Conservation (phyloP, 164 flowering plant genomes). For the Stephania yunnanensis region DNA sequence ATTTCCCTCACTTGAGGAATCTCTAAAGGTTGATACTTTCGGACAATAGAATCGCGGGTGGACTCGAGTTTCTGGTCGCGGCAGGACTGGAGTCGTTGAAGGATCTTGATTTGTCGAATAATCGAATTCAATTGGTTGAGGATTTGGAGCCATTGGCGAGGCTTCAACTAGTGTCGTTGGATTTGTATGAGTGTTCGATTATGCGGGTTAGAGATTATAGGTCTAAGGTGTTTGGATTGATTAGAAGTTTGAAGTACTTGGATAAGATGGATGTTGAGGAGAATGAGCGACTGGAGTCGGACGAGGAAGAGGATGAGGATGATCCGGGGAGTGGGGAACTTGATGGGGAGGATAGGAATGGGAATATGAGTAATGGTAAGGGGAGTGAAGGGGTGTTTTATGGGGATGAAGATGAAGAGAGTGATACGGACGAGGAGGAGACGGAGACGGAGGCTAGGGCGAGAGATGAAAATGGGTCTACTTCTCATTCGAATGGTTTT, state of each 20-base stretch:
- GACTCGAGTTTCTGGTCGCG: slow-evolving; percentile 67
- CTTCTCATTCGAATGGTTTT: slow-evolving; percentile 46
- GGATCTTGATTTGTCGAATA: slow-evolving; percentile 85
- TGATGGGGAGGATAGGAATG: slow-evolving; percentile 63
- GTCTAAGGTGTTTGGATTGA: slow-evolving; percentile 81
- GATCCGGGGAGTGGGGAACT: slow-evolving; percentile 89
- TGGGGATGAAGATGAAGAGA: slow-evolving; percentile 84
- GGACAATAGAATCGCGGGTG: slow-evolving; percentile 81
- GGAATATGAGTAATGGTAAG: slow-evolving; percentile 42
- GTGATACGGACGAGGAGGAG: slow-evolving; percentile 87
- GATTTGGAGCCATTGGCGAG: slow-evolving; percentile 78
- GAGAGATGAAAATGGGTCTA: slow-evolving; percentile 15
- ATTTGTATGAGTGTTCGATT: slow-evolving; percentile 92
- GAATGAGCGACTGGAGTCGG: slow-evolving; percentile 81
- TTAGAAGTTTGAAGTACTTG: slow-evolving; percentile 67
- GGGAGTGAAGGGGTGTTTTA: slow-evolving; percentile 55
- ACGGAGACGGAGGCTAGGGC: too few relatives aligned
- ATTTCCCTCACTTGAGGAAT: slow-evolving; percentile 63
- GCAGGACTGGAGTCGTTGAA: slow-evolving; percentile 71
- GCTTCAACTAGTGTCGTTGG: slow-evolving; percentile 65
- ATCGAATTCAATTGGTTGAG: slow-evolving; percentile 66
- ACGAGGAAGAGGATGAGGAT: slow-evolving; percentile 81
- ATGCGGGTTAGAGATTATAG: slow-evolving; percentile 74
- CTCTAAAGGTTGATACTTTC: slow-evolving; percentile 70
- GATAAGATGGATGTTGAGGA: slow-evolving; percentile 91